These are phyloP conservation scores for Apium graveolens DNA, from an alignment of 129 eudicot species.

Conservation along the genomic window DNA sequence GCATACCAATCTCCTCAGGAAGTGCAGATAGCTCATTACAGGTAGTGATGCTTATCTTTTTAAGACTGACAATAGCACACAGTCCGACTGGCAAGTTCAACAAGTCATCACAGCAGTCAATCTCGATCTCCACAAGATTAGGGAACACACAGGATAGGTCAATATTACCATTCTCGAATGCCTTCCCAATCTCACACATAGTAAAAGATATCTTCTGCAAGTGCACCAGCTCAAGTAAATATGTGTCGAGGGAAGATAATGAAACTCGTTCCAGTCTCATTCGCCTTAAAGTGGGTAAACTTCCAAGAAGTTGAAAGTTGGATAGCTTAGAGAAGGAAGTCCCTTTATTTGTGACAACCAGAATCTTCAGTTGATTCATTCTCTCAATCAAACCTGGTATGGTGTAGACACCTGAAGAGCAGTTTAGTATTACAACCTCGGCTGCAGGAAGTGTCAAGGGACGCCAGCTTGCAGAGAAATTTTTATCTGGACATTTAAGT, in stretches of 20 bases:
- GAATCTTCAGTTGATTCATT: constrained; percentile 27
- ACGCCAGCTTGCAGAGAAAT: constrained; percentile 31
- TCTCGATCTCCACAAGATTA: constrained; percentile 30
- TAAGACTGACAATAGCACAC: constrained; percentile 22
- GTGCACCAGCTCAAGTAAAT: constrained; percentile 19
- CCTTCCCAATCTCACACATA: constrained; percentile 38
- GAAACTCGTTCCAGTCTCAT: constrained; percentile 39
- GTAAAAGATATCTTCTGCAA: constrained; percentile 39
- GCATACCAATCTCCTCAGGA: constrained; percentile 26
- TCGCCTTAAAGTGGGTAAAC: constrained; percentile 21
- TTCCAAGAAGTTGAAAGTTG: background rate
- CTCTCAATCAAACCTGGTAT: constrained; percentile 29
- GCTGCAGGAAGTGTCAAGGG: constrained; percentile 32
- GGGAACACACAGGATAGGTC: constrained; percentile 20
- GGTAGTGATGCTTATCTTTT: constrained; percentile 36
- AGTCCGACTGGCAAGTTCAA: constrained; percentile 25
- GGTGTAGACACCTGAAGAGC: constrained; percentile 12
- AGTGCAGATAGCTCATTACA: constrained; percentile 35
- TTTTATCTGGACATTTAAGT: constrained; percentile 28
- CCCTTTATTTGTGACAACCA: constrained; percentile 40
- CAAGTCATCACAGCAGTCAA: constrained; percentile 40
- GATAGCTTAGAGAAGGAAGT: background rate
- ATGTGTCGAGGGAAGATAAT: constrained; percentile 19
- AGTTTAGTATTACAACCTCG: constrained; percentile 39
- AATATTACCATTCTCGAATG: constrained; percentile 17